A percentile compares a stretch with the other conserved stretches of the same genome.
phyloP scores from a whole-genome alignment of 495 filamentous ascomycete genomes.

The Aspergillus hancockii region DNA sequence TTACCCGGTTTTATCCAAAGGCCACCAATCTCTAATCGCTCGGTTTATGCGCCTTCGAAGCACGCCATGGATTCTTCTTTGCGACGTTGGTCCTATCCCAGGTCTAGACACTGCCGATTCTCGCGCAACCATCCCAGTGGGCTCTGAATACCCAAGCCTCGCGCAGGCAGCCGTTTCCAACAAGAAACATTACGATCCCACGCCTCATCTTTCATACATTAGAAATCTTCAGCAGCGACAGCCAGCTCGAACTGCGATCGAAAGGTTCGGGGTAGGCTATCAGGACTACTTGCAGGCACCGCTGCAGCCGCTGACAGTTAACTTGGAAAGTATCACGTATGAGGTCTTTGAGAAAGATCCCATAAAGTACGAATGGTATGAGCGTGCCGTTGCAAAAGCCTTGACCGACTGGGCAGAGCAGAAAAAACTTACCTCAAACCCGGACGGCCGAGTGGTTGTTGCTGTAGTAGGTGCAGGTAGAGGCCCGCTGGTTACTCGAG shows the following conservation, averaged over 20 bases:
- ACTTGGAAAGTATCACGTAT: conserved; percentile 95
- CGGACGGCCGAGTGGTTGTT: conserved; percentile 71
- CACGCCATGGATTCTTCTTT: conserved; percentile 78
- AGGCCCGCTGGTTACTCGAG: conserved; percentile 86
- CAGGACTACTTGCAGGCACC: conserved; percentile 96
- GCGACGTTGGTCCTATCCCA: conserved; percentile 69
- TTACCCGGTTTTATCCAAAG: conserved; percentile 77
- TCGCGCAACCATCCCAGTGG: conserved; percentile 30
- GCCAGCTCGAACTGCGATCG: conserved; percentile 61
- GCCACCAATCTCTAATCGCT: conserved; percentile 76
- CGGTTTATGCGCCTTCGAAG: conserved; percentile 81
- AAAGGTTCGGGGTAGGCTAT: conserved; percentile 73
- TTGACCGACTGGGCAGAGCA: conserved; percentile 76
- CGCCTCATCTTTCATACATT: conserved; percentile 77
- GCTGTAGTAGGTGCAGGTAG: conserved; percentile 92
- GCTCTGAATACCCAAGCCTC: conserved; percentile 65
- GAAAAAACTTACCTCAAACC: conserved; percentile 69
- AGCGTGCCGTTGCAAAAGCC: conserved; percentile 77
- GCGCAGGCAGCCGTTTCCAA: conserved; percentile 56
- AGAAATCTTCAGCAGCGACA: conserved; percentile 82
- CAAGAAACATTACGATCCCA: conserved; percentile 56
- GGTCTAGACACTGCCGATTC: conserved; percentile 47
- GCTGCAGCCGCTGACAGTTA: conserved; percentile 91
- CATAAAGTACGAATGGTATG: conserved; percentile 96
- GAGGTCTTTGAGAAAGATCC: conserved; percentile 99